Evolutionary conservation across 2,329 filamentous ascomycete species (phyloP).

Genomic region (Penicillium sp.): DNA sequence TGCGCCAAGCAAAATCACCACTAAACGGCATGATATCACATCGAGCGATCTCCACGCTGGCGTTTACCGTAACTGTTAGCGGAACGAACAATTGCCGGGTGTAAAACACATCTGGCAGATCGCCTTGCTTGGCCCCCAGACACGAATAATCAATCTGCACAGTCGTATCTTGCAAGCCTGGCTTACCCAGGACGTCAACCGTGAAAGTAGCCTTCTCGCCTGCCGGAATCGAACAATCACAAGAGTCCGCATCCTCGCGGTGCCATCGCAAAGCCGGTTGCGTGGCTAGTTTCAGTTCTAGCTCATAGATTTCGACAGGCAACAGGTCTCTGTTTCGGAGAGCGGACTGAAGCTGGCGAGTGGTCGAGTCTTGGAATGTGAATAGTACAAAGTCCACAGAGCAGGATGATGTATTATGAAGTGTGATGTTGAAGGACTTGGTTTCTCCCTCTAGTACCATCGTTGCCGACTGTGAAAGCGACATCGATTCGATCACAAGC

Average conservation of each 20-base stretch:
- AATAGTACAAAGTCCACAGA: conserved; percentile 79
- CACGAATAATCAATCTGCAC: conserved; percentile 83
- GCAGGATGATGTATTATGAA: conserved; percentile 71
- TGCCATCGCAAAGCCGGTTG: conserved; percentile 60
- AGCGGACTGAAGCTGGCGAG: conserved; percentile 67
- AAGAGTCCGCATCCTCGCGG: conserved; percentile 43
- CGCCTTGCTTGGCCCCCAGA: conserved; percentile 63
- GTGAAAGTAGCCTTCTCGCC: conserved; percentile 65
- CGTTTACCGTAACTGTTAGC: conserved; percentile 83
- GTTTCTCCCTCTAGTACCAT: conserved; percentile 92
- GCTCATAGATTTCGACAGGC: conserved; percentile 74
- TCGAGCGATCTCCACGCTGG: conserved; percentile 73
- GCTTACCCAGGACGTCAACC: conserved; percentile 79
- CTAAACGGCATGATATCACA: conserved; percentile 73
- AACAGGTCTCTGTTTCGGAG: conserved; percentile 70
- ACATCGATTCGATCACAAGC: conserved; percentile 67
- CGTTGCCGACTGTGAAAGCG: conserved; percentile 73
- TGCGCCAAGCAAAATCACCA: conserved; percentile 61
- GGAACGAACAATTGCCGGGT: conserved; percentile 77
- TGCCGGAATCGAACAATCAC: conserved; percentile 58
- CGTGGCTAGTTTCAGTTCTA: conserved; percentile 71
- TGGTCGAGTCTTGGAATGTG: conserved; percentile 84
- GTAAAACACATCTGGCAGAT: conserved; percentile 68
- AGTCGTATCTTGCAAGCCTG: conserved; percentile 70
- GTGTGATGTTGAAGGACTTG: conserved; percentile 67